Base-by-base conservation (phyloP, 2,329 filamentous ascomycete species). In the Aspergillus piperis region DNA sequence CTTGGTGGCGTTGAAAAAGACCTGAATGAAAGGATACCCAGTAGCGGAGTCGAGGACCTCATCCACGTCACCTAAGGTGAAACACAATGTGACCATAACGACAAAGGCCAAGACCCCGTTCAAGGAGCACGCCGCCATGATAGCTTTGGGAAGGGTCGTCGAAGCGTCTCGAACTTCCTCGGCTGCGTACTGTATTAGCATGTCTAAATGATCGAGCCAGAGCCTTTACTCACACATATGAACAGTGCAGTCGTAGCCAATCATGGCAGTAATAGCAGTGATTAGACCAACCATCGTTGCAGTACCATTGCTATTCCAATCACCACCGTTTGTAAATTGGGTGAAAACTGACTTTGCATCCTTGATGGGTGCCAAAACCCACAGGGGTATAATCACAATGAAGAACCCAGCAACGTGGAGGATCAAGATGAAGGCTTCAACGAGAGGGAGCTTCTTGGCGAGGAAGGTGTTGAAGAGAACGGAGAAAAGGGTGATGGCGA, bases 391-490 rank as follows among this genome's bases (percentile, higher is more conserved):
- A 15, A 83, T 65, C 4, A 80, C 71, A 2, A 72, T 75, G 30
- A 82, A 70, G 55, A 81, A 82, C 5, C 79, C 79, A 8, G 74
- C 59, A 3, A 81, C 66, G 42, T 86, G 83, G 5, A 85, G 64
- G 48, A 81, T 75, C 25, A 86, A 71, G 48, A 84, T 77, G 8
- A 81, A 47, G 2, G 77, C 78, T 68, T 86, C 83, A 41, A 86
- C 75, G 54, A 79, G 77, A 38, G 84, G 80, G 17, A 86, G 73
- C 4, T 73, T 58, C 38, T 64, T 70, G 21, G 71, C 80, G 15
- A 82, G 72, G 6, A 81, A 75, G 0, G 81, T 82, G 68, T 85
- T 85, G 73, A 85, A 75, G 38, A 82, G 69, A 8, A 83, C 77
- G 10, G 77, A 78, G 27, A 83, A 72, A 3, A 76, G 60, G 3